Percentiles rank a stretch among this genome's conserved stretches.
Conservation (phyloP, 768 basidiomycete genomes). For the Xerocomellus chrysenteron region DNA sequence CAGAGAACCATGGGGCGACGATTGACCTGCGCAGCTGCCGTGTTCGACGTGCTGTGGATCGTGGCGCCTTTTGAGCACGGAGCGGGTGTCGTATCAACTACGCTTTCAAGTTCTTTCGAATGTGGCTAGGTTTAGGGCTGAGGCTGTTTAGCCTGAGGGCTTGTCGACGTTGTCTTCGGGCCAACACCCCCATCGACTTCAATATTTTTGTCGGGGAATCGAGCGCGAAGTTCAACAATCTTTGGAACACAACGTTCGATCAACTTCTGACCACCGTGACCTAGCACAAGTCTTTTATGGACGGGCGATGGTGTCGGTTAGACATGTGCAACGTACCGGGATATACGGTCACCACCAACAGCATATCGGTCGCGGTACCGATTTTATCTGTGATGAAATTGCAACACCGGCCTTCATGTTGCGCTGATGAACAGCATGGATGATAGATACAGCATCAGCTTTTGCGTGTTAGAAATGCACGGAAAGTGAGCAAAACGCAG, state of each 20-base stretch:
- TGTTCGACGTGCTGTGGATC: too few relatives aligned
- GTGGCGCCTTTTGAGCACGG: too few relatives aligned
- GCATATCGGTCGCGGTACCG: conserved; percentile 84
- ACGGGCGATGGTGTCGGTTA: neutral
- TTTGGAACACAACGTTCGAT: conserved; percentile 90
- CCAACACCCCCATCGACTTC: conserved; percentile 99
- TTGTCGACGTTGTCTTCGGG: conserved; percentile 55
- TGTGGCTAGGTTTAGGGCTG: too few relatives aligned
- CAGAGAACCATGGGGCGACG: too few relatives aligned
- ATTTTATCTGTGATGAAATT: conserved; percentile 93
- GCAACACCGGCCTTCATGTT: conserved; percentile 95
- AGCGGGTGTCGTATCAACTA: too few relatives aligned
- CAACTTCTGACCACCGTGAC: conserved; percentile 96
- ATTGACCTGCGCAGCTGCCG: too few relatives aligned
- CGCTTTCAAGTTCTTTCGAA: too few relatives aligned
- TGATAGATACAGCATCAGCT: conserved; percentile 76
- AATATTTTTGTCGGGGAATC: conserved; percentile 94
- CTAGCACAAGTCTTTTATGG: conserved; percentile 35
- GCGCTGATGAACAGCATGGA: conserved; percentile 74
- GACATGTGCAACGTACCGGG: conserved; percentile 55
- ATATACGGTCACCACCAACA: conserved; percentile 97
- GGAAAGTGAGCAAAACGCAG: neutral
- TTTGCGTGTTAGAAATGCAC: conserved; percentile 19
- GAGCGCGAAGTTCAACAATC: conserved; percentile 82
- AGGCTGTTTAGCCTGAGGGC: too few relatives aligned